Evolutionary conservation across 306 rosid genomes (phyloP), one percentile per base, ranked within the genome.

Genomic region (Styphnolobium japonicum): DNA sequence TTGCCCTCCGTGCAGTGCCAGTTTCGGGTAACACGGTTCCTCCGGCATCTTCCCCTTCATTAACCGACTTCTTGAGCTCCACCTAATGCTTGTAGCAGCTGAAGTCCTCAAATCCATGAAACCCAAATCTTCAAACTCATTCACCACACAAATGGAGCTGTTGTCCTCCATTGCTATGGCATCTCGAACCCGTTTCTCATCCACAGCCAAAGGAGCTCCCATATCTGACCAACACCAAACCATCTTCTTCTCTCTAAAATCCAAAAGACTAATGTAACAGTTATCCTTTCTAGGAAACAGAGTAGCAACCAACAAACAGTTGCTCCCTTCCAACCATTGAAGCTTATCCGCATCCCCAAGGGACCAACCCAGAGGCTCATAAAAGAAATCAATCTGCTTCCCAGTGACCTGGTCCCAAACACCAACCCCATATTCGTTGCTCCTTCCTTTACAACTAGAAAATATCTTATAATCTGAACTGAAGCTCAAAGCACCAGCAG

Each of bases 321-420:
- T 89, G 4, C 85, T 84, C 21, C 92, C 94, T 29, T 85, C 83
- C 12, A 95, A 23, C 97, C 98, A 92, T 53, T 95, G 99, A 27
- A 95, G 92, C 64, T 88, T 93, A 42, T 95, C 98, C 6, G 99
- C 99, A 72, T 95, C 98, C 19, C 99, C 98, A n/a, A 93, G 94
- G 0, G 99, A 88, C 98, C 99, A 91, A 12, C 91, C 92, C 1
- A 75, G 48, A 2, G 97, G 96, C 71, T 95, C 99, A n/a, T 91
- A 93, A 83, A 90, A 90, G 61, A 95, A 95, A 85, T 95, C 99
- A 33, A 87, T 76, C 51, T 91, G 96, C 75, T 88, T 88, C 3
- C 98, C 99, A 2, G 94, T 91, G 1, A 87, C 84, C 63, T 90
- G 98, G 69, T 95, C 99, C 99, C 99, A 95, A 80, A 91, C 98